Conservation (phyloP, 1,284 basidiomycete species). For the Melampsora americana region DNA sequence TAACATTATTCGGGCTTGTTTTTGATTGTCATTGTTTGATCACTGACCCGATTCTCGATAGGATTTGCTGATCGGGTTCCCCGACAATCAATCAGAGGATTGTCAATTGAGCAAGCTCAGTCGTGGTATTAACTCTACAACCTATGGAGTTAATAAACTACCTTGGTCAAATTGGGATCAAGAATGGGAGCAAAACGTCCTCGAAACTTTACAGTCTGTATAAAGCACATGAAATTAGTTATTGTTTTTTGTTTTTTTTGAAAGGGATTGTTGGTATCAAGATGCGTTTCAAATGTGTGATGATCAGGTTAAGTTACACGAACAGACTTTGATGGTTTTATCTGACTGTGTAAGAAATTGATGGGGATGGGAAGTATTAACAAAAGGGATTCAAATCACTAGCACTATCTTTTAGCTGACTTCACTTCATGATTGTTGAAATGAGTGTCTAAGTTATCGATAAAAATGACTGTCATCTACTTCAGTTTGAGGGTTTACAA, state of each 20-base stretch:
- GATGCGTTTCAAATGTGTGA: too few species aligned
- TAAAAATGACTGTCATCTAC: too few species aligned
- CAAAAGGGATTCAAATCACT: too few species aligned
- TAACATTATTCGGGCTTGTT: background rate
- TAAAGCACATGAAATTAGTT: background rate
- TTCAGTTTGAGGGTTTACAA: too few species aligned
- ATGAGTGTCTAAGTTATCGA: too few species aligned
- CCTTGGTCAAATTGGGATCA: conserved; percentile 36
- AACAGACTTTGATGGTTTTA: too few species aligned
- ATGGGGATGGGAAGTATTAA: too few species aligned
- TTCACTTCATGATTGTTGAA: too few species aligned
- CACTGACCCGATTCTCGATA: background rate
- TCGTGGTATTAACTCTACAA: conserved; percentile 4
- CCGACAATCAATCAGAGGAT: background rate
- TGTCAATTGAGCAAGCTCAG: conserved; percentile 3
- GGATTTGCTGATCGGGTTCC: conserved; percentile 20
- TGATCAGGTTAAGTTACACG: too few species aligned
- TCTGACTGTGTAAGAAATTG: too few species aligned
- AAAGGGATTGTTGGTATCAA: too few species aligned
- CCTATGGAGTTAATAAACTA: conserved; percentile 14
- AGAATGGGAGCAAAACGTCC: conserved; percentile 22
- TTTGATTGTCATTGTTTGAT: background rate
- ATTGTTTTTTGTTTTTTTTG: background rate
- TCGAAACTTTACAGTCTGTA: conserved; percentile 2
- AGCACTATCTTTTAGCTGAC: too few species aligned